These are phyloP conservation scores for Didymella glomerata DNA, from an alignment of 2,329 filamentous ascomycete genomes.

Conservation along the genomic window DNA sequence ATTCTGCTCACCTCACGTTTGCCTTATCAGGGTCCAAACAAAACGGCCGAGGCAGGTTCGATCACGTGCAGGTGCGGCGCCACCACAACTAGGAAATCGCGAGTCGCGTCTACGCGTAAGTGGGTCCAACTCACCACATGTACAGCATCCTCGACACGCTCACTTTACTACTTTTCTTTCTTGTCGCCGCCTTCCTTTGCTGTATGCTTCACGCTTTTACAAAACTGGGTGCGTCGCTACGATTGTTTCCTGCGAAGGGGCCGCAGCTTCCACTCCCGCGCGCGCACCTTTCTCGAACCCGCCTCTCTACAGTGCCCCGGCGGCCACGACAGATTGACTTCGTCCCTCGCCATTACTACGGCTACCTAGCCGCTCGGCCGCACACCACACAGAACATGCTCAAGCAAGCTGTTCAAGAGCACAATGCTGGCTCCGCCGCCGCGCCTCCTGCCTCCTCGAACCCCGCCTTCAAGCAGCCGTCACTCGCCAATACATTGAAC, in stretches of 20 bases:
- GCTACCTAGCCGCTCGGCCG: conserved; percentile 30
- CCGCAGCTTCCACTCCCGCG: conserved; percentile 31
- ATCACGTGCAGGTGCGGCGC: conserved; percentile 11
- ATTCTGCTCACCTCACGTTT: not conserved
- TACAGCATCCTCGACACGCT: conserved; percentile 30
- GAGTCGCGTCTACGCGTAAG: conserved; percentile 30
- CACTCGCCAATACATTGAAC: conserved; percentile 52
- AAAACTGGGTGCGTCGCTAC: conserved; percentile 46
- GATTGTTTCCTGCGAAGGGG: conserved; percentile 39
- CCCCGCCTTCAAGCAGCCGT: conserved; percentile 39
- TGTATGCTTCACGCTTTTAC: conserved; percentile 50
- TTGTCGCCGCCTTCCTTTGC: conserved; percentile 40
- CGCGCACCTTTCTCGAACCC: conserved; percentile 34
- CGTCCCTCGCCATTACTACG: conserved; percentile 22
- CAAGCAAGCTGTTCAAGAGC: conserved; percentile 51
- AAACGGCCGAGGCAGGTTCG: not conserved
- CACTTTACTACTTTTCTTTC: conserved; percentile 37
- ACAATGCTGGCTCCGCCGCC: conserved; percentile 44
- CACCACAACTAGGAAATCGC: conserved; percentile 9
- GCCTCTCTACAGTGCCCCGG: conserved; percentile 17
- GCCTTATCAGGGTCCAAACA: not conserved
- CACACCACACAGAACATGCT: conserved; percentile 48
- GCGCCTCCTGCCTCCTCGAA: conserved; percentile 34
- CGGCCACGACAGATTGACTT: conserved; percentile 14
- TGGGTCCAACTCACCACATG: conserved; percentile 29